These are phyloP conservation scores for Rhizopus microsporus DNA, from an alignment of 371 early-diverging fungal genomes.

Conservation along the genomic window DNA sequence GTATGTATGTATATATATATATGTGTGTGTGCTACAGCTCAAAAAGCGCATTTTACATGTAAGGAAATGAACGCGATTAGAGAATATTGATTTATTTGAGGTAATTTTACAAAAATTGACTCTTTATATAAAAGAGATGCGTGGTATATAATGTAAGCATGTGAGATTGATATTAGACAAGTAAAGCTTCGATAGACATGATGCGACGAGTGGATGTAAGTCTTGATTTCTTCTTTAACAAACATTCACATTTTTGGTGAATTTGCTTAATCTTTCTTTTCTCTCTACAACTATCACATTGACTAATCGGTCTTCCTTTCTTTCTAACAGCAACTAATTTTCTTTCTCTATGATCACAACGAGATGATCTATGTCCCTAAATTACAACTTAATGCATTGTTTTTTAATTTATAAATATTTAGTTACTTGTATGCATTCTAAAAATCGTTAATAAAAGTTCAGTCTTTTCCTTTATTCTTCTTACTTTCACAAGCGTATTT, in stretches of 20 bases:
- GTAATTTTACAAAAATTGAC: too few relatives aligned
- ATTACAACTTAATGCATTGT: neutral
- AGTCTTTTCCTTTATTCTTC: neutral
- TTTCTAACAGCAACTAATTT: slow-evolving; percentile 13
- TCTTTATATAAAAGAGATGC: too few relatives aligned
- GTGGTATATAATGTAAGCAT: too few relatives aligned
- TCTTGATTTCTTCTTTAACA: neutral
- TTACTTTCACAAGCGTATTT: slow-evolving; percentile 29
- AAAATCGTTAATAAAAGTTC: neutral
- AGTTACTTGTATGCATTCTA: slow-evolving; percentile 22
- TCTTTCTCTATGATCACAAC: slow-evolving; percentile 24
- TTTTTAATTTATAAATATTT: neutral
- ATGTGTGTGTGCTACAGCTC: too few relatives aligned
- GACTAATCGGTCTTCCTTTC: slow-evolving; percentile 27
- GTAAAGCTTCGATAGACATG: slow-evolving; percentile 24
- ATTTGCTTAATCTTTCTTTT: slow-evolving; percentile 12
- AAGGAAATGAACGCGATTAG: too few relatives aligned
- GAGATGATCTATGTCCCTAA: slow-evolving; percentile 27
- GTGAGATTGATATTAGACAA: slow-evolving; percentile 1
- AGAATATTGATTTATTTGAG: too few relatives aligned
- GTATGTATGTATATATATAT: too few relatives aligned
- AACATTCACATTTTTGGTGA: slow-evolving; percentile 26
- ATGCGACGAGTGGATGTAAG: slow-evolving; percentile 6
- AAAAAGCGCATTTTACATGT: too few relatives aligned
- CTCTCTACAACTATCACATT: slow-evolving; percentile 24